Base-by-base conservation (phyloP, 75 land plant species). In the Pseudotsuga menziesii region DNA sequence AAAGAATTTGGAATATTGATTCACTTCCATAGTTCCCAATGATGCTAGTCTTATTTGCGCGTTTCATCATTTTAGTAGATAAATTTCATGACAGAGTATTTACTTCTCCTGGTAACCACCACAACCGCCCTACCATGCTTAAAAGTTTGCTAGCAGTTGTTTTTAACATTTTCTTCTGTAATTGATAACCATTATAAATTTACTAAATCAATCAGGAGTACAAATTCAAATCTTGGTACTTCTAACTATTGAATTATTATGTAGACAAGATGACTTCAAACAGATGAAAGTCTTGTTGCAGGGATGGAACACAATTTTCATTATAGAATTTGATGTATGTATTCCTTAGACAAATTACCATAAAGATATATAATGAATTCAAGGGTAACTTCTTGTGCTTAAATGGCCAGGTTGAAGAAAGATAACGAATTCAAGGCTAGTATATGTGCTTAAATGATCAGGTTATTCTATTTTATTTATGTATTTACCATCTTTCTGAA, bases 211-310 rank as follows among this genome's bases (percentile, higher is more conserved):
- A 66, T 60, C 39, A 20, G 27, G 15, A 58, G 15, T 73, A 39
- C 19, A 58, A 22, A 13, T 54, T 35, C 32, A n/a, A 3, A 20
- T 4, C 39, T 74, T 25, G 17, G 70, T 29, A 36, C 23, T 82
- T 58, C 26, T 5, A 22, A 19, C 19, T 27, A 4, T 13, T 27
- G 17, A 19, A 4, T 36, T 59, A 72, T 25, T 61, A 32, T 82
- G 79, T 91, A 94, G 99, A 23, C 99, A 97, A 79, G 93, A 92
- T 52, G 97, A 95, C 52, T 97, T 83, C 76, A 86, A 89, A 79
- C 99, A 97, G 80, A 97, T 97, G 99, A 97, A 97, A 81, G 82
- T 97, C 56, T 75, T 97, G 79, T 84, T 93, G 61, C 99, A 97
- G 61, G 95, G 93, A 79, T 86, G 94, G 74, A 95, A 88, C 73